Conservation (phyloP, 345 rosid species). For the Bruguiera sexangula region DNA sequence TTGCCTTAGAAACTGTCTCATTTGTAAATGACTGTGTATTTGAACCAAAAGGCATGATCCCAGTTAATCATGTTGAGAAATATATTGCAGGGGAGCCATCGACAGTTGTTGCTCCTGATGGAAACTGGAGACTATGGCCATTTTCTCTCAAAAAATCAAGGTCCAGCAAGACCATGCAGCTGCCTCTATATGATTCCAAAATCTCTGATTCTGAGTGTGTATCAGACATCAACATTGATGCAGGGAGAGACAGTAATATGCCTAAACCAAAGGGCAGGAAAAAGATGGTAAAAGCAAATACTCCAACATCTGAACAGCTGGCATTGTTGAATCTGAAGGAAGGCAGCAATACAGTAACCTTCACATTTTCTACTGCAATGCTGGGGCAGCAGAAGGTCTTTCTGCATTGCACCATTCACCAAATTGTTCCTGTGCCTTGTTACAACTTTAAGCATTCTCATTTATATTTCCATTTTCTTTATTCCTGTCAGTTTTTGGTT, state of each 20-base stretch:
- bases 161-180: conserved; percentile 32
- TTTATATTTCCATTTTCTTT: conserved; percentile 10
- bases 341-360: conserved; percentile 69
- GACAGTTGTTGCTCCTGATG: conserved; percentile 38
- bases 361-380: conserved; percentile 87
- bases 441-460: background rate
- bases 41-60: conserved; percentile 58
- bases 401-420: conserved; percentile 7
- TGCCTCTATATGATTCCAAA: conserved; percentile 24
- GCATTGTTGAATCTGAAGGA: conserved; percentile 74
- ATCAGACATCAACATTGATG: conserved; percentile 23
- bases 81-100: conserved; percentile 40
- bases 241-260: conserved; percentile 28
- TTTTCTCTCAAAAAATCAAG: conserved; percentile 53
- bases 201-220: conserved; percentile 29
- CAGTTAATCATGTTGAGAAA: conserved; percentile 45
- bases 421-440: conserved; percentile 12
- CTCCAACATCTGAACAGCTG: conserved; percentile 87
- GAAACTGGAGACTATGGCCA: conserved; percentile 94
- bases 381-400: conserved; percentile 84
- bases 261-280: conserved; percentile 37
- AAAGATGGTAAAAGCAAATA: conserved; percentile 50
- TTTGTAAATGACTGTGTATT: conserved; percentile 42
- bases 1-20: conserved; percentile 40
- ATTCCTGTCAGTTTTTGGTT: conserved; percentile 1